A percentile compares a stretch with the other conserved stretches of the same genome.
Conservation (phyloP, 2,329 filamentous ascomycete genomes). For the Ceratocystis colombiana region DNA sequence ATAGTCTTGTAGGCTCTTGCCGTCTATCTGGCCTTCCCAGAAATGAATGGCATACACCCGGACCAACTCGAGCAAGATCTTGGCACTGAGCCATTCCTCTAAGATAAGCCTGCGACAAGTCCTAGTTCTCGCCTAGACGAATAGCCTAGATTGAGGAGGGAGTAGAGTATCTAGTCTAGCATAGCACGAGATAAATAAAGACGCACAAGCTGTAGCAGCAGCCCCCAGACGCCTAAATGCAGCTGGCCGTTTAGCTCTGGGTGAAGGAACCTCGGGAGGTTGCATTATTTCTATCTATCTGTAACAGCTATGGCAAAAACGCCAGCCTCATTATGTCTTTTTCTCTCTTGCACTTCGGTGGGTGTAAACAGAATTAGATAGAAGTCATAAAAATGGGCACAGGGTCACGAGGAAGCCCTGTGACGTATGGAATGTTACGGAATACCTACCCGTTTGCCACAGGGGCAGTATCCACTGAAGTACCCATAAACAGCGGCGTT, state of each 20-base stretch:
- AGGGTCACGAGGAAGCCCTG: background rate
- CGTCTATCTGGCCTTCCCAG: background rate
- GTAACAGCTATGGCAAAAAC: background rate
- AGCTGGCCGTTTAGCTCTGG: background rate
- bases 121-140: background rate
- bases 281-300: background rate
- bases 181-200: background rate
- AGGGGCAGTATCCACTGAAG: constrained; percentile 14
- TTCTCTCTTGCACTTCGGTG: background rate
- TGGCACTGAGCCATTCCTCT: background rate
- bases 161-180: background rate
- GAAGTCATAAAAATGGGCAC: constrained; percentile 3
- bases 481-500: background rate
- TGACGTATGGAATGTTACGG: constrained; percentile 7
- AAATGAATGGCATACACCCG: background rate
- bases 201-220: background rate
- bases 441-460: constrained; percentile 9
- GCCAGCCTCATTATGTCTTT: background rate
- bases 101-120: background rate
- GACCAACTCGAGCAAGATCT: background rate
- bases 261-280: background rate
- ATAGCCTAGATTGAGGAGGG: background rate
- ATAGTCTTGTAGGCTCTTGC: background rate
- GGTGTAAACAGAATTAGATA: background rate
- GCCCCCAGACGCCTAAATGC: background rate